Base-by-base conservation (phyloP, 73 alveolate species). In the Paramecium caudatum region DNA sequence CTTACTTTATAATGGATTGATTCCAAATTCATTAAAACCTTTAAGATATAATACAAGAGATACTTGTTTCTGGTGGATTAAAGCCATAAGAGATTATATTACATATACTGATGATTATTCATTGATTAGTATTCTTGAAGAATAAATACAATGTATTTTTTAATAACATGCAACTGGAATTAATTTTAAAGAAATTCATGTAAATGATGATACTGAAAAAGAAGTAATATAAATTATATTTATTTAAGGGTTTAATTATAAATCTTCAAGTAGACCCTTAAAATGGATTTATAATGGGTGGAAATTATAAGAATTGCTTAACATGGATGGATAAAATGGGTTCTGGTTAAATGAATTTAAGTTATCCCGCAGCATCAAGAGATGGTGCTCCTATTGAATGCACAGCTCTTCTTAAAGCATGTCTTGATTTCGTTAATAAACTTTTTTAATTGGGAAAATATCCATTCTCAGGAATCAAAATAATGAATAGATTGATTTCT, bases 261-360 rank as follows among this genome's bases (percentile, higher is more conserved):
- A 43, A 55, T 1, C 80, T 55, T 55, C 81, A 91, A 30, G 92
- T 95, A 3, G 98, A 96, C 82, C 80, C 91, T 45, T 96, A 92
- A 30, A 98, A 98, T 43, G 99, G 99, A 33, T 95, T 98, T 69
- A 81, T 96, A 45, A 92, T 90, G 23, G 99, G 99, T 82, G 99
- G 99, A 43, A 97, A 97, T 85, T 83, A 93, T 84, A 80, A 91
- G 90, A 98, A 98, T 91, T 97, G 99, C 65, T 98, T 98, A 33
- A 98, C 99, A 1, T 97, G 99, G 99, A 98, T 98, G 99, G 99
- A 98, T 83, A 96, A 97, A 82, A 98, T 98, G 99, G 99, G 99
- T 25, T 93, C 98, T 8, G 91, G 97, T 27, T 95, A 97, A 8
- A 94, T 95, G 33, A 98, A 98, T 90, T 91, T 90, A 90, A 99